These are phyloP conservation scores for Tolypocladium guangdongense DNA, from an alignment of 2,329 filamentous ascomycete species.

Conservation along the genomic window DNA sequence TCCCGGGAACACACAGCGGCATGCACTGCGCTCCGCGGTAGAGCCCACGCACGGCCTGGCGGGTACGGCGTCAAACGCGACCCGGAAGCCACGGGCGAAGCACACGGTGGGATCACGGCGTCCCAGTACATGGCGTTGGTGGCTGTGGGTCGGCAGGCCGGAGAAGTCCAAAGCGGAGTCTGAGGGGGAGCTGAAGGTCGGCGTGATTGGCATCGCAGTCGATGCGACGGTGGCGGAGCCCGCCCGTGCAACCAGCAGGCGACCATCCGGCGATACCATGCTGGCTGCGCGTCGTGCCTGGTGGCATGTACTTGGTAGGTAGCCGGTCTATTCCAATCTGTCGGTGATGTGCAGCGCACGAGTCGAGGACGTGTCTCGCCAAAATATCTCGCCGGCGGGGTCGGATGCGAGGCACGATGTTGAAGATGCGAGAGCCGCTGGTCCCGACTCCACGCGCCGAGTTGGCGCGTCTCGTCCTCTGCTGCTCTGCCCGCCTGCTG, in stretches of 20 bases:
- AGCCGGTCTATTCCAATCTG: not conserved
- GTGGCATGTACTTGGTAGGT: not conserved
- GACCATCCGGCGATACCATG: not conserved
- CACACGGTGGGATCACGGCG: not conserved
- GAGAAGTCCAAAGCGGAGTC: not conserved
- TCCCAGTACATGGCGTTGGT: slow-evolving; percentile 4
- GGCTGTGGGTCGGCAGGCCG: slow-evolving; percentile 3
- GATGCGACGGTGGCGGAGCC: slow-evolving; percentile 10
- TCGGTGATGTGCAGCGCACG: not conserved
- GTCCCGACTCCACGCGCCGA: not conserved
- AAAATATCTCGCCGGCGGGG: not conserved
- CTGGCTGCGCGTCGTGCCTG: not conserved
- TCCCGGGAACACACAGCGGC: not conserved
- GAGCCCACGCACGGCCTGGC: not conserved
- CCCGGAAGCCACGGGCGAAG: not conserved
- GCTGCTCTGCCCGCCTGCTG: not conserved
- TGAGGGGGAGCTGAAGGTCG: slow-evolving; percentile 2
- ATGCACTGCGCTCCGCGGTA: not conserved
- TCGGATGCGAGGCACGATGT: not conserved
- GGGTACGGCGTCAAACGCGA: slow-evolving; percentile 8
- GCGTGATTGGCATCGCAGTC: slow-evolving; percentile 4
- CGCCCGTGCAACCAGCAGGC: slow-evolving; percentile 2
- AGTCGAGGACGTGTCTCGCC: not conserved
- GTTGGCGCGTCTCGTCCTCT: not conserved
- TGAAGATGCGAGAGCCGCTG: not conserved